Evolutionary conservation across 352 stramenopile species (phyloP).

Genomic region (Paralagenidium karlingii): DNA sequence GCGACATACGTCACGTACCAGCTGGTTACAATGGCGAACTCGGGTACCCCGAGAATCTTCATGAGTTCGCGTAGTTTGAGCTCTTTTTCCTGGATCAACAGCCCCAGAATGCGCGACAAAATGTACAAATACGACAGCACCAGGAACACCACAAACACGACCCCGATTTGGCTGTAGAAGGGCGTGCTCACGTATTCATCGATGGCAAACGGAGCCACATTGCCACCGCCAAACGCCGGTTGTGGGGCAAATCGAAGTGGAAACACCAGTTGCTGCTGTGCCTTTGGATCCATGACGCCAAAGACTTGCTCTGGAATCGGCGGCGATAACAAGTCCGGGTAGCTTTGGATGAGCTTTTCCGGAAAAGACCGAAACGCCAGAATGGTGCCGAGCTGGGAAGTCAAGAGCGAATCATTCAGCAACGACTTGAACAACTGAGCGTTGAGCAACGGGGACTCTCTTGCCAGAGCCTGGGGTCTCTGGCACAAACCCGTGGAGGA

Average conservation of each 20-base stretch:
- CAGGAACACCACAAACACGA: conserved; percentile 81
- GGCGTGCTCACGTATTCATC: conserved; percentile 28
- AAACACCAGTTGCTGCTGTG: conserved; percentile 19
- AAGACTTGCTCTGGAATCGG: too few species aligned
- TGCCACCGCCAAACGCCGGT: conserved; percentile 24
- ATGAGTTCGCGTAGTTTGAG: conserved; percentile 83
- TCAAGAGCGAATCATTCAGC: conserved; percentile 31
- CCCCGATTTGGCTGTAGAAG: conserved; percentile 59
- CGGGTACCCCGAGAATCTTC: conserved; percentile 86
- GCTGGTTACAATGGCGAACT: conserved; percentile 39
- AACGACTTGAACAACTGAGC: conserved; percentile 17
- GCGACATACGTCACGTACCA: conserved; percentile 77
- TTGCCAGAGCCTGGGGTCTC: conserved; percentile 16
- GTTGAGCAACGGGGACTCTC: conserved; percentile 15
- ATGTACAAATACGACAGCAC: conserved; percentile 86
- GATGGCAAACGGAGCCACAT: conserved; percentile 38
- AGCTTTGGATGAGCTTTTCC: not conserved
- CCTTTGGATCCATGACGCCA: too few species aligned
- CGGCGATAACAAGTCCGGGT: too few species aligned
- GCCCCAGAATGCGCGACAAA: conserved; percentile 70
- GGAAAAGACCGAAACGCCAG: too few species aligned
- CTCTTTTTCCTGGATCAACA: conserved; percentile 89
- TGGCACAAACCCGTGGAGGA: conserved; percentile 26
- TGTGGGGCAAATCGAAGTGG: conserved; percentile 47
- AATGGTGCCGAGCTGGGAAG: too few species aligned